Evolutionary conservation across 306 rosid species (phyloP).

Genomic region (Cyamopsis tetragonoloba): DNA sequence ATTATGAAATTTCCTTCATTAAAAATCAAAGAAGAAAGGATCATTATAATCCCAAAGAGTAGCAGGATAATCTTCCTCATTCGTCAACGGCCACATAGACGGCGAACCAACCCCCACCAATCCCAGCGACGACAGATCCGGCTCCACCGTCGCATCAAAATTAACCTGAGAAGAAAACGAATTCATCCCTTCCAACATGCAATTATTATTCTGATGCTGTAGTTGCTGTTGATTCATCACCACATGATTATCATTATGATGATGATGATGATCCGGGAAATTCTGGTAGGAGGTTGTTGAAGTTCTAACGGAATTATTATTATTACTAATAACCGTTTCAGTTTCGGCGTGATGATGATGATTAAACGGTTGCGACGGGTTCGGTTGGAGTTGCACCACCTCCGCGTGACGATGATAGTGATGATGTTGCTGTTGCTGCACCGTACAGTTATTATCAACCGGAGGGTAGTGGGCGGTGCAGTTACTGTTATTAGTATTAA

Average conservation of each 20-base stretch:
- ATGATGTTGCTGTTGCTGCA: constrained; percentile 20
- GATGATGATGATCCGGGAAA: background rate
- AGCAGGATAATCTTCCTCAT: constrained; percentile 49
- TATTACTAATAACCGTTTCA: background rate
- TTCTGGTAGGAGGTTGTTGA: constrained; percentile 34
- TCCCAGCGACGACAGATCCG: constrained; percentile 27
- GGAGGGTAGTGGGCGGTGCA: constrained; percentile 28
- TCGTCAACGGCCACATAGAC: constrained; percentile 53
- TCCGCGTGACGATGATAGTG: background rate
- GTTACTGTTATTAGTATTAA: background rate
- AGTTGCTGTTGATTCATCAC: background rate
- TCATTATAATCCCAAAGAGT: constrained; percentile 78
- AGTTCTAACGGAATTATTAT: background rate
- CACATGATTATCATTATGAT: background rate
- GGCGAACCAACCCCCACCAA: constrained; percentile 49
- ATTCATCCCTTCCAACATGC: constrained; percentile 22
- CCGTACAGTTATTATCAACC: background rate
- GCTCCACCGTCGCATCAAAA: constrained; percentile 30
- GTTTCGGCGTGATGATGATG: background rate
- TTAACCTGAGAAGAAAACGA: constrained; percentile 24
- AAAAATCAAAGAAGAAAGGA: constrained; percentile 64
- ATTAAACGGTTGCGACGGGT: constrained; percentile 2
- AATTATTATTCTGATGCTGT: constrained; percentile 3
- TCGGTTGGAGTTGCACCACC: background rate
- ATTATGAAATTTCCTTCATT: background rate